Evolutionary conservation across 164 flowering plant genomes (phyloP), one percentile per base, ranked within the genome.

Genomic region (Houttuynia cordata): DNA sequence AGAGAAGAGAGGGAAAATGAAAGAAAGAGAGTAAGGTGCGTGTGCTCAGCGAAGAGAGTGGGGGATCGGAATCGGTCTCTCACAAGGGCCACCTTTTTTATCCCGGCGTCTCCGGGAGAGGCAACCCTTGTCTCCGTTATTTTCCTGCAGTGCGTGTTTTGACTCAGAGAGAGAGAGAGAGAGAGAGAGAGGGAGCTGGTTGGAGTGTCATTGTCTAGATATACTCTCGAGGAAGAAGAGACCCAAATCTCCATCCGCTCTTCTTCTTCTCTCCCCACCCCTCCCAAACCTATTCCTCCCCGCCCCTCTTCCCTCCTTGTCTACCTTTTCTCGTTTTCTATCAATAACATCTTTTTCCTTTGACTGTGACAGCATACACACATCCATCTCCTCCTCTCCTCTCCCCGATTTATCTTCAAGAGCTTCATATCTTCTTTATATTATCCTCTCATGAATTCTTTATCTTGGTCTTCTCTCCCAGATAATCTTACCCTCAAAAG

Each of bases 191-290:
- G 72, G 58, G 71, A 62, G 63, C 70, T 74, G 24, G 25, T 64
- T 62, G 57, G 64, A 75, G 77, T 83, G 91, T 85, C 91, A 75
- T 79, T 87, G 79, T 87, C 89, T 20, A 80, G 74, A 84, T 77
- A 7, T 73, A 70, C 63, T 61, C 49, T 45, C 49, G 14, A 45
- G 49, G 49, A 45, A 45, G 14, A 45, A 45, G 49, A 45, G 2
- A 45, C 49, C 9, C 49, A 45, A 45, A 3, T 45, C 49, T 2
- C 13, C 12, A 12, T 17, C 49, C 49, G 42, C 58, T 53, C 70
- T 13, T 53, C 80, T 34, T 58, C 77, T 0, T 60, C 82, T 10
- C 52, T 69, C 8, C 67, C 60, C 65, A 8, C 15, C 20, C n/a
- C 18, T 4, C 24, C 56, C 4, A 8, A 8, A 3, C 56, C 56